These are phyloP conservation scores for Annulohypoxylon truncatum DNA, from an alignment of 2,329 filamentous ascomycete genomes.

Conservation along the genomic window DNA sequence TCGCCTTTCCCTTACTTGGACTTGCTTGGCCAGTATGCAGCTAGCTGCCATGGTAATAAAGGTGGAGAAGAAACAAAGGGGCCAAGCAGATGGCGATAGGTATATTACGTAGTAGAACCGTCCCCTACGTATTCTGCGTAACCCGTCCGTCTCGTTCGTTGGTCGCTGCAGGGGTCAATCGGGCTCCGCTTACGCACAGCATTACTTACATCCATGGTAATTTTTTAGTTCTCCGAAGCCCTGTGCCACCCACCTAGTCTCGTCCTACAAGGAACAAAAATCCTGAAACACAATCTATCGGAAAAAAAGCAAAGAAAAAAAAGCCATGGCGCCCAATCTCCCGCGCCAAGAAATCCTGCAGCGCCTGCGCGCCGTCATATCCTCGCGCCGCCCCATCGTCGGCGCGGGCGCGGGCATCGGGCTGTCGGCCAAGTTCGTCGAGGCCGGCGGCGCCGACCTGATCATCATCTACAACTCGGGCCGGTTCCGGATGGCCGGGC, in stretches of 20 bases:
- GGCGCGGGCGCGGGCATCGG: slow-evolving; percentile 78
- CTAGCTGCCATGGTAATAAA: background rate
- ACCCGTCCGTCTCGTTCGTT: background rate
- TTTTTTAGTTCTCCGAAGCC: background rate
- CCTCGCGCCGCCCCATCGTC: slow-evolving; percentile 68
- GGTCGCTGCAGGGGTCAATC: background rate
- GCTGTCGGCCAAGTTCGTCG: slow-evolving; percentile 76
- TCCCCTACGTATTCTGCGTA: background rate
- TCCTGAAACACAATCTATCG: background rate
- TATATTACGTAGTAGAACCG: background rate
- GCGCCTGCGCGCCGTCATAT: slow-evolving; percentile 64
- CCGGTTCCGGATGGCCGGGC: slow-evolving; percentile 77
- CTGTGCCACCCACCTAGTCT: background rate
- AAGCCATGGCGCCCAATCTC: slow-evolving; percentile 62
- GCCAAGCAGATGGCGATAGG: background rate
- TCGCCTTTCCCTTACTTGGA: background rate
- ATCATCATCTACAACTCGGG: slow-evolving; percentile 81
- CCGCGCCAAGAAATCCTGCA: slow-evolving; percentile 66
- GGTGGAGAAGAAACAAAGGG: background rate
- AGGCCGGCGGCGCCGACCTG: slow-evolving; percentile 74
- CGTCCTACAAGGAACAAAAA: background rate
- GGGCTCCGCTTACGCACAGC: background rate
- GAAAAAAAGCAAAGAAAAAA: slow-evolving; percentile 43
- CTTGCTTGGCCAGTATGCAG: too few relatives aligned
- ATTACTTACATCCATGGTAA: too few relatives aligned